Evolutionary conservation across 176 grass and related monocot genomes (phyloP).

Genomic region (Triticum dicoccoides): DNA sequence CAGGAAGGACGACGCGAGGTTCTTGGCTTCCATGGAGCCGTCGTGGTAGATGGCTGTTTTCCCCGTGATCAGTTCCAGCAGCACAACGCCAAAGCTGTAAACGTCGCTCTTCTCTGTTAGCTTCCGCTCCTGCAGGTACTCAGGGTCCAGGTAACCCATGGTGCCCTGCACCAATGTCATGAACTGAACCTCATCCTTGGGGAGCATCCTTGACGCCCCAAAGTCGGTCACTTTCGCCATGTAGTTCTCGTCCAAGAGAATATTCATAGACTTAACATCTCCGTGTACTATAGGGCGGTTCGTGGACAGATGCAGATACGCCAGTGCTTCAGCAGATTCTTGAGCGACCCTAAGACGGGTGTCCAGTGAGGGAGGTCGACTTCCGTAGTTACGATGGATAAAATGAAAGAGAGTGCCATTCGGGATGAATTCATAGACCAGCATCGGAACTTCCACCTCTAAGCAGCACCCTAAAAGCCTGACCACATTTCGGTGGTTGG

Average conservation of each 20-base stretch:
- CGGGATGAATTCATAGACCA: not conserved
- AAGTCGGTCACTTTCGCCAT: not conserved
- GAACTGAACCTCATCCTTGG: not conserved
- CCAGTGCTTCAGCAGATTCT: not conserved
- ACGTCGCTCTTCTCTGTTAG: not conserved
- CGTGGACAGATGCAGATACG: not conserved
- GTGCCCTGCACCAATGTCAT: slow-evolving; percentile 3
- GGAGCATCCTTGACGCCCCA: not conserved
- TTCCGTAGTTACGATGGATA: not conserved
- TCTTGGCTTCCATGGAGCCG: not conserved
- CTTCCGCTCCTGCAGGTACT: not conserved
- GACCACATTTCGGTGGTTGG: not conserved
- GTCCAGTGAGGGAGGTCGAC: not conserved
- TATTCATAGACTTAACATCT: not conserved
- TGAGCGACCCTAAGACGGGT: not conserved
- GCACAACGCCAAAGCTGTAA: not conserved
- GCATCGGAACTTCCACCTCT: not conserved
- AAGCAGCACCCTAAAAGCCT: not conserved
- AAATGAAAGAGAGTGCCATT: not conserved
- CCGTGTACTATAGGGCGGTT: not conserved
- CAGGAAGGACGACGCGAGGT: not conserved
- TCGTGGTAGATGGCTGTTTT: not conserved
- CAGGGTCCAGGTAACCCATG: not conserved
- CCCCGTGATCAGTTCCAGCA: not conserved
- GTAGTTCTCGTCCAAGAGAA: not conserved